Conservation (phyloP, 345 rosid species). For the Euphorbia peplus region DNA sequence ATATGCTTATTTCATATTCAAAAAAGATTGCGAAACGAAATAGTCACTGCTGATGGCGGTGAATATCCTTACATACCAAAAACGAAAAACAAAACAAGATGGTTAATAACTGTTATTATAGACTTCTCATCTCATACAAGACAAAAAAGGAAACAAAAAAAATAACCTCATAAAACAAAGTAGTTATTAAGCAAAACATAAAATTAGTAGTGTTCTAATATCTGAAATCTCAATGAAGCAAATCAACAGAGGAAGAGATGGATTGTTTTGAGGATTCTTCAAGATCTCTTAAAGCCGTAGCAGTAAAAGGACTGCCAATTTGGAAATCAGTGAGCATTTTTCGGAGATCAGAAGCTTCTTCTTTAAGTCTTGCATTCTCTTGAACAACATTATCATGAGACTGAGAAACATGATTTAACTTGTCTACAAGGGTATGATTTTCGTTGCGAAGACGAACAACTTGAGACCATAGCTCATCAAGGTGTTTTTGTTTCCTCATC, state of each 20-base stretch:
- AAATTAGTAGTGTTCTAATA: not conserved
- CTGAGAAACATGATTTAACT: slow-evolving; percentile 62
- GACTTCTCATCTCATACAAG: slow-evolving; percentile 27
- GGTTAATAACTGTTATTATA: slow-evolving; percentile 33
- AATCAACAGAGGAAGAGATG: slow-evolving; percentile 36
- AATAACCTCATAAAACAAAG: slow-evolving; percentile 24
- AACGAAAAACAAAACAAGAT: slow-evolving; percentile 12
- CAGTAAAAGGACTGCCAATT: slow-evolving; percentile 44
- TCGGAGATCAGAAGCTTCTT: slow-evolving; percentile 73
- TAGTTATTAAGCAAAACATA: slow-evolving; percentile 10
- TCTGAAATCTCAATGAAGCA: slow-evolving; percentile 40
- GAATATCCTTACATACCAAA: too few species aligned
- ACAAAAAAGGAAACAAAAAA: slow-evolving; percentile 17
- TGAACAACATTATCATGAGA: slow-evolving; percentile 54
- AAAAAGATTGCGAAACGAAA: not conserved
- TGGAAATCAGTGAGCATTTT: slow-evolving; percentile 55
- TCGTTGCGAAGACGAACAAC: slow-evolving; percentile 67
- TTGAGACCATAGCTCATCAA: slow-evolving; percentile 91
- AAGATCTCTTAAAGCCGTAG: slow-evolving; percentile 42
- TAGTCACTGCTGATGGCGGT: too few species aligned
- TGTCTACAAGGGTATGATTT: slow-evolving; percentile 65
- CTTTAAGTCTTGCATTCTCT: slow-evolving; percentile 76
- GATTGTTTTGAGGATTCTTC: slow-evolving; percentile 43
- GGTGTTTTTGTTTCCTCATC: slow-evolving; percentile 94
- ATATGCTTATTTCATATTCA: not conserved